Conservation (phyloP, 352 stramenopile genomes). For the Globisporangium uncinulatum region DNA sequence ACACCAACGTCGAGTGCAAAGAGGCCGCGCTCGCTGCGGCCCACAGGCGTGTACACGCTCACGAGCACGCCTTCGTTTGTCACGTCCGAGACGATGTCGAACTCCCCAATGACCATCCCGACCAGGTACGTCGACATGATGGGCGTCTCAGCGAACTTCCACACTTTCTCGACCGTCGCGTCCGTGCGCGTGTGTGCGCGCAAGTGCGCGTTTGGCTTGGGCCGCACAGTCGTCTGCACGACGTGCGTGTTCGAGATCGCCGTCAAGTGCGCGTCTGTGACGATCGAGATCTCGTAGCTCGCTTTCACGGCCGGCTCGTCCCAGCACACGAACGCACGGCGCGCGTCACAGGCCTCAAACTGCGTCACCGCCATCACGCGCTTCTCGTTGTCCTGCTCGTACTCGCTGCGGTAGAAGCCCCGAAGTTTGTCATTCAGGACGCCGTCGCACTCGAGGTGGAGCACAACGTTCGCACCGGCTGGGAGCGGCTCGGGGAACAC, state of each 20-base stretch:
- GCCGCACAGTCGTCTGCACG: slow-evolving; percentile 59
- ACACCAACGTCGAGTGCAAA: slow-evolving; percentile 87
- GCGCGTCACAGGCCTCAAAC: slow-evolving; percentile 81
- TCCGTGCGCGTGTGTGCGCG: slow-evolving; percentile 39
- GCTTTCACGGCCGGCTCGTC: slow-evolving; percentile 97
- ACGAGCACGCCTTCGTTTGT: slow-evolving; percentile 90
- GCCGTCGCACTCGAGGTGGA: slow-evolving; percentile 57
- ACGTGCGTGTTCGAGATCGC: slow-evolving; percentile 97
- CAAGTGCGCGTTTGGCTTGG: slow-evolving; percentile 54
- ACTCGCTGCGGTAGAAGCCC: slow-evolving; percentile 95
- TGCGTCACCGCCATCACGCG: slow-evolving; percentile 92
- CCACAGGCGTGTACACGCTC: slow-evolving; percentile 93
- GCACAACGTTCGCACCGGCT: slow-evolving; percentile 19
- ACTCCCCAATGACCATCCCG: slow-evolving; percentile 94
- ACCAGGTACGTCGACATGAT: slow-evolving; percentile 98
- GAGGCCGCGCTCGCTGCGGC: slow-evolving; percentile 82
- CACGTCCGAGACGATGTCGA: slow-evolving; percentile 91
- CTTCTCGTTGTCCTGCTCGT: slow-evolving; percentile 88
- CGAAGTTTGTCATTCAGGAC: slow-evolving; percentile 91
- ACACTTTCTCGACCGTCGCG: slow-evolving; percentile 49
- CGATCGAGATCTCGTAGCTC: slow-evolving; percentile 91
- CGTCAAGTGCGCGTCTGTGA: slow-evolving; percentile 87
- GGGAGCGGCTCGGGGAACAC: slow-evolving; percentile 40
- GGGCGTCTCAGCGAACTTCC: slow-evolving; percentile 90
- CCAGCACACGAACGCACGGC: slow-evolving; percentile 96